Conservation (phyloP, 257 asterid species). For the Anisodus acutangulus region DNA sequence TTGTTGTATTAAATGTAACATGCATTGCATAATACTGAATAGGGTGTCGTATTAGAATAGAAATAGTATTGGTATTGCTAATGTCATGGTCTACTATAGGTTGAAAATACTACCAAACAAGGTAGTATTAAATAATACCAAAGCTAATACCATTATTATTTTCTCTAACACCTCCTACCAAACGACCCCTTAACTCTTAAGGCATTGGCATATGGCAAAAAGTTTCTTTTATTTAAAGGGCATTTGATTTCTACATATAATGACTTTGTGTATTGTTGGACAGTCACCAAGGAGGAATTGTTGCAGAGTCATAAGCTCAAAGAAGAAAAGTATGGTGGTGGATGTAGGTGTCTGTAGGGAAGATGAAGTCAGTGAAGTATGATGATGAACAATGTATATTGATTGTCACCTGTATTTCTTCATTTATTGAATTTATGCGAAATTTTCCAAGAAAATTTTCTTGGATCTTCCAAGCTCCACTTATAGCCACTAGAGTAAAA, state of each 20-base stretch:
- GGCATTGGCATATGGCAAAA: neutral
- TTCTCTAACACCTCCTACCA: no score
- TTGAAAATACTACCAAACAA: no score
- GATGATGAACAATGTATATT: constrained; percentile 4
- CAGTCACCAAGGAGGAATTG: constrained; percentile 93
- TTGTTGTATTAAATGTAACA: no score
- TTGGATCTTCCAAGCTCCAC: constrained; percentile 25
- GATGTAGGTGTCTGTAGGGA: constrained; percentile 73
- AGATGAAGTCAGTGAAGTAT: constrained; percentile 64
- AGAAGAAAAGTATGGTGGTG: constrained; percentile 51
- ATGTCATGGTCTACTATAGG: no score
- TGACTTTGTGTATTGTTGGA: constrained; percentile 20
- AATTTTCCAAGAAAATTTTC: neutral
- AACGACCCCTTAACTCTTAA: no score
- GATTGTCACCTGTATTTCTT: constrained; percentile 41
- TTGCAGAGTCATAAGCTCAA: constrained; percentile 61
- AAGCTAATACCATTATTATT: no score
- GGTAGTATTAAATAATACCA: no score
- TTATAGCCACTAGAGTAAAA: neutral
- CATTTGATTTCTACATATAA: neutral
- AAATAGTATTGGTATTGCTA: no score
- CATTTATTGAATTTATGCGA: constrained; percentile 37
- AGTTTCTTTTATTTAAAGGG: neutral
- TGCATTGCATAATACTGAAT: no score
- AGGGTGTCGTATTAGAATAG: no score